Base-by-base conservation (phyloP, 1,139 yeast species). In the Geotrichum reessii region DNA sequence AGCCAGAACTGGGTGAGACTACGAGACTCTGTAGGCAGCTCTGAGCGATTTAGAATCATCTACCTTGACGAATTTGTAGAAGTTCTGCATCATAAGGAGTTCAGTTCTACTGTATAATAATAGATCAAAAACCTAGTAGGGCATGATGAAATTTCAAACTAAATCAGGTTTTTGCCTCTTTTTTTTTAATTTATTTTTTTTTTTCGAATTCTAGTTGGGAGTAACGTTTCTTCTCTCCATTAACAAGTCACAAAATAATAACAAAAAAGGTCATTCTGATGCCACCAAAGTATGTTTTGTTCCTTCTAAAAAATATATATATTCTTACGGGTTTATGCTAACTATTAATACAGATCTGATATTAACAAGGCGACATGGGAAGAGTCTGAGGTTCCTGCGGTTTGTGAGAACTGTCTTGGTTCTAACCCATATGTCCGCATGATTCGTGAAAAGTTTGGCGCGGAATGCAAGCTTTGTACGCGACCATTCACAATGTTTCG, bases 401-500 rank as follows among this genome's bases (percentile, higher is more conserved):
- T 91, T 3, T 91, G 97, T 71, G 84, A 83, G 50, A 68, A 70
- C 33, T 92, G 98, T 68, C 75, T 89, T 19, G 97, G 96, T 0
- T 70, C 78, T 0, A 81, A 82, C 57, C 80, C 82, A 21, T 81
- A 84, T 63, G 71, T 87, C 19, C 82, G 89, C 53, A 84, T 92
- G 87, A 79, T 84, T 5, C 79, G 87, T 64, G 93, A 87, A 59
- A 74, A 74, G n/a, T 75, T 80, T 56, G 97, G 97, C 1, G 87
- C 82, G 17, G 87, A 87, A 67, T 76, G 80, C 63, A 69, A 72
- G 62, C 76, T 87, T 21, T 92, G 98, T 67, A 86, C 95, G 0
- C 75, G 95, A 53, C 92, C 97, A 0, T 92, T 86, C 74, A 85
- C 92, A 0, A 85, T 86, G 3, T 91, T 83, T 69, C 79, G 87